phyloP scores from a whole-genome alignment of 768 basidiomycete species.

The Cystofilobasidium ferigula region DNA sequence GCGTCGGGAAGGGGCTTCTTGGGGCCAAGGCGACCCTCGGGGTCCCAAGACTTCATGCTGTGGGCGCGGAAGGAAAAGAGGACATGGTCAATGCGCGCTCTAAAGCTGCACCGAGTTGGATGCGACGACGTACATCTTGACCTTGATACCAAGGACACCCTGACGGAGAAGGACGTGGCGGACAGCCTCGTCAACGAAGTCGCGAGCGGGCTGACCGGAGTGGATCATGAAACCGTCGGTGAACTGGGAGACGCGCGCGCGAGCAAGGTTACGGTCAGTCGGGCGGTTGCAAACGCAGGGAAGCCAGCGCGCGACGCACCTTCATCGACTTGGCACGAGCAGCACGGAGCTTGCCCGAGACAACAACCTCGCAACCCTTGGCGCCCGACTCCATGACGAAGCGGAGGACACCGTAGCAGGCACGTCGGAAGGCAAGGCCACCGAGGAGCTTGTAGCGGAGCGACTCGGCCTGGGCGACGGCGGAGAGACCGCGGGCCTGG shows the following conservation, averaged over 20 bases:
- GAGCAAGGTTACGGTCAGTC: background rate
- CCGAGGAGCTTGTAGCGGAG: constrained; percentile 98
- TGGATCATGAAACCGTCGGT: constrained; percentile 82
- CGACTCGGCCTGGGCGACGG: constrained; percentile 96
- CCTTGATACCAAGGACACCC: constrained; percentile 99
- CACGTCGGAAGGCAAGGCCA: constrained; percentile 95
- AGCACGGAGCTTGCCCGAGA: constrained; percentile 98
- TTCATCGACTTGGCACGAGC: constrained; percentile 99
- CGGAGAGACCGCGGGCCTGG: constrained; percentile 92
- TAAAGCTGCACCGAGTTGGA: constrained; percentile 46
- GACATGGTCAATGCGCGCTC: background rate
- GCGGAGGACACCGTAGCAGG: constrained; percentile 99
- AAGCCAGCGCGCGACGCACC: constrained; percentile 9
- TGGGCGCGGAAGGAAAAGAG: too few relatives aligned
- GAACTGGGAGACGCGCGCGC: constrained; percentile 44
- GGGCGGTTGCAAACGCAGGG: background rate
- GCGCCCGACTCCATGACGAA: constrained; percentile 99
- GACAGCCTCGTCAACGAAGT: constrained; percentile 95
- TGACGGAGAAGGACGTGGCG: constrained; percentile 95
- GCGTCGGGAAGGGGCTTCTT: constrained; percentile 89
- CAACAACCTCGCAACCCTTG: constrained; percentile 98
- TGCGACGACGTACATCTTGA: too few relatives aligned
- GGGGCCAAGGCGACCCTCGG: constrained; percentile 78
- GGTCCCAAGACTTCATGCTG: constrained; percentile 96
- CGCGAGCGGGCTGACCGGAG: constrained; percentile 91